A percentile compares a stretch with the other conserved stretches of the same genome.
phyloP scores from a whole-genome alignment of 345 rosid genomes.

The Jatropha curcas region DNA sequence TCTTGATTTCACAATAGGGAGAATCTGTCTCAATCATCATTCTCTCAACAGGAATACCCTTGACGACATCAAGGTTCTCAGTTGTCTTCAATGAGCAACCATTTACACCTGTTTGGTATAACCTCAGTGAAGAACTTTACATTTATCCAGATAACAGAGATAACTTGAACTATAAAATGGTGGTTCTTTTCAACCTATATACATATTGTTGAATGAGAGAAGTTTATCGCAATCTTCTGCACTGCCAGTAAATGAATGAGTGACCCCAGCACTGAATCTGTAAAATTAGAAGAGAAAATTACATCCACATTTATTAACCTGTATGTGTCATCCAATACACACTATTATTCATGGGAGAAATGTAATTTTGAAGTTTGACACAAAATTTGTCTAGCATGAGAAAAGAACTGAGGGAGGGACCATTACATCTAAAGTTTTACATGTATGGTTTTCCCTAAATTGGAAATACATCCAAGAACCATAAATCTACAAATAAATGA shows the following conservation, averaged over 20 bases:
- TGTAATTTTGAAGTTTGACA: background rate
- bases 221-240: constrained; percentile 73
- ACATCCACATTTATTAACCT: constrained; percentile 3
- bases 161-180: constrained; percentile 1
- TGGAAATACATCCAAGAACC: too few relatives aligned
- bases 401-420: background rate
- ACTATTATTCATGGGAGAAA: background rate
- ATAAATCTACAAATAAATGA: too few relatives aligned
- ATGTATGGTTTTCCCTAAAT: background rate
- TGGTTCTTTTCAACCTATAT: constrained; percentile 48
- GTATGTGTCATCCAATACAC: background rate
- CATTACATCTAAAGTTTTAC: background rate
- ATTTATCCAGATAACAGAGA: background rate
- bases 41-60: constrained; percentile 70
- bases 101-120: constrained; percentile 59
- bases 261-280: constrained; percentile 80
- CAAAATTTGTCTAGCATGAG: background rate
- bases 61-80: constrained; percentile 82
- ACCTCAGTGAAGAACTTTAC: background rate
- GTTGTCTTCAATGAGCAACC: constrained; percentile 86
- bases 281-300: constrained; percentile 8
- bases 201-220: constrained; percentile 70
- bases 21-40: constrained; percentile 99
- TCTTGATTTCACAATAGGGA: constrained; percentile 93
- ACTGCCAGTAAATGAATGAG: constrained; percentile 92